Conservation (phyloP, 305 asterid species). For the Andrographis paniculata region DNA sequence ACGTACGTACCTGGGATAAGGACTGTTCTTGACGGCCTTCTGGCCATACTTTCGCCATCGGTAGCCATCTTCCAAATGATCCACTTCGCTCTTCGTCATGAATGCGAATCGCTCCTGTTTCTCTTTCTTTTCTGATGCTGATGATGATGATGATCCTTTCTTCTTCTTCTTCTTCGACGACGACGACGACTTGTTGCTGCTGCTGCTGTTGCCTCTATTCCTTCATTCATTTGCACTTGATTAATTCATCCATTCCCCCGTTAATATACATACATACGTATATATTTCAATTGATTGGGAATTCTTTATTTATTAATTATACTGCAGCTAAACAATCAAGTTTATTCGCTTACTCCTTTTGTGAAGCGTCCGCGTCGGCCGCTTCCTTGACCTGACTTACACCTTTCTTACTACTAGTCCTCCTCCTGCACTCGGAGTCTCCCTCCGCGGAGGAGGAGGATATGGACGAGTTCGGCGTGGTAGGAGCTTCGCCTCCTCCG, state of each 20-base stretch:
- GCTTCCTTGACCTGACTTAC: slow-evolving; percentile 15
- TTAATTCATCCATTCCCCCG: too few species aligned
- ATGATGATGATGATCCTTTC: too few species aligned
- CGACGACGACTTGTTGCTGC: too few species aligned
- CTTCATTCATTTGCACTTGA: too few species aligned
- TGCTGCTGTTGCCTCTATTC: too few species aligned
- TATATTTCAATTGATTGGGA: too few species aligned
- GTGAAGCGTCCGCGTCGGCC: slow-evolving; percentile 27
- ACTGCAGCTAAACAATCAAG: neutral
- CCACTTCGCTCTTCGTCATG: slow-evolving; percentile 89
- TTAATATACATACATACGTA: too few species aligned
- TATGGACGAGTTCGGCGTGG: slow-evolving; percentile 62
- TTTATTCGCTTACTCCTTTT: slow-evolving; percentile 34
- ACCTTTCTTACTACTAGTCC: slow-evolving; percentile 19
- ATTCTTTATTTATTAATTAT: too few species aligned
- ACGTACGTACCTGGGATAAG: slow-evolving; percentile 76
- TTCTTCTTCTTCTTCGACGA: too few species aligned
- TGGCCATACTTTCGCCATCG: slow-evolving; percentile 96
- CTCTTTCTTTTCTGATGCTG: slow-evolving; percentile 68
- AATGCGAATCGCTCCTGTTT: slow-evolving; percentile 60
- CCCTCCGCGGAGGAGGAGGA: slow-evolving; percentile 56
- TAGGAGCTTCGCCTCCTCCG: slow-evolving; percentile 37
- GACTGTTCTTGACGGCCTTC: slow-evolving; percentile 83
- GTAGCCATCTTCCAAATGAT: slow-evolving; percentile 85
- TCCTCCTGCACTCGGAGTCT: slow-evolving; percentile 28